Evolutionary conservation across 129 eudicot species (phyloP).

Genomic region (Flaveria bidentis): DNA sequence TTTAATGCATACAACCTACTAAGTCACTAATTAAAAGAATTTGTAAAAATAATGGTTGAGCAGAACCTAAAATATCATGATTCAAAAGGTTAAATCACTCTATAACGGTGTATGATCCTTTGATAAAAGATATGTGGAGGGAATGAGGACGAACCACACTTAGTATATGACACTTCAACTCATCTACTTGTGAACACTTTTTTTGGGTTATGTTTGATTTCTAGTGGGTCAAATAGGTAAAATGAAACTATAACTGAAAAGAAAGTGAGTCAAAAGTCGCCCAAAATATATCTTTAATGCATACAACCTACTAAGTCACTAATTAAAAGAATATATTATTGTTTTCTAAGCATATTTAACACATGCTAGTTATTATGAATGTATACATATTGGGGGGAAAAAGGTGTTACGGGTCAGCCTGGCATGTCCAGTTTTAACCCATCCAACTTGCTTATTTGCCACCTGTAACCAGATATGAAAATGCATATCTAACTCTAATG

Average conservation of each 20-base stretch:
- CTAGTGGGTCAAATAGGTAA: neutral
- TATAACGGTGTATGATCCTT: neutral
- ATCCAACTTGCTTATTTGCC: neutral
- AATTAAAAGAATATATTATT: neutral
- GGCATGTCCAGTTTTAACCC: neutral
- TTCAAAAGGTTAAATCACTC: neutral
- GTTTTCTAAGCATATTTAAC: neutral
- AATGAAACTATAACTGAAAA: neutral
- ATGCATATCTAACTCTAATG: neutral
- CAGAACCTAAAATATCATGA: neutral
- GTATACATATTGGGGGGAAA: neutral
- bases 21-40: neutral
- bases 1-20: neutral
- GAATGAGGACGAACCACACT: neutral
- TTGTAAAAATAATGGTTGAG: neutral
- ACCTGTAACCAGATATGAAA: neutral
- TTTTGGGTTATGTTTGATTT: neutral
- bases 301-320: neutral
- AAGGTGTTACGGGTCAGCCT: neutral
- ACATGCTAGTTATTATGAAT: neutral
- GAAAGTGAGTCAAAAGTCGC: neutral
- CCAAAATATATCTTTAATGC: neutral
- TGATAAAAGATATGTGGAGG: neutral
- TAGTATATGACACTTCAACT: neutral
- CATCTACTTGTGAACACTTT: neutral